Percentiles rank a stretch among this genome's conserved stretches.
These are phyloP conservation scores for Begonia fuchsioides DNA, from an alignment of 306 rosid species.

Conservation along the genomic window DNA sequence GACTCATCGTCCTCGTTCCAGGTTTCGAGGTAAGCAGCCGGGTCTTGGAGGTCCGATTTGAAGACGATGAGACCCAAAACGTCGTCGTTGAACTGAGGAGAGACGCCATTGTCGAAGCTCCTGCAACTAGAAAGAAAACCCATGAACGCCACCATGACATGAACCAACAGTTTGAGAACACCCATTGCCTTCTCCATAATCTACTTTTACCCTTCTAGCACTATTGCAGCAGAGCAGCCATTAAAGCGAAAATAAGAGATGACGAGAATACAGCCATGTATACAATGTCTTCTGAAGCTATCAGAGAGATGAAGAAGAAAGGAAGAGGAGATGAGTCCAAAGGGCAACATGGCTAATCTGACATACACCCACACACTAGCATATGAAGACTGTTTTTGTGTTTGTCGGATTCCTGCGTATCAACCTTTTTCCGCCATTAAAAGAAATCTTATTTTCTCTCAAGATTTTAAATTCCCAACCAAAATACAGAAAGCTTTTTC, in stretches of 20 bases:
- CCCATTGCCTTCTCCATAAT: background rate
- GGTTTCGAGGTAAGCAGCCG: constrained; percentile 43
- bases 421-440: too few relatives aligned
- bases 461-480: too few relatives aligned
- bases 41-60: constrained; percentile 69
- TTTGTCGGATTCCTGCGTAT: background rate
- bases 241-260: too few relatives aligned
- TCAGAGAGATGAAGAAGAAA: background rate
- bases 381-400: background rate
- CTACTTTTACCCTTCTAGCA: background rate
- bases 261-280: too few relatives aligned
- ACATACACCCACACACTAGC: background rate
- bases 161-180: background rate
- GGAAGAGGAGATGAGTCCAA: background rate
- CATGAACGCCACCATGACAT: background rate
- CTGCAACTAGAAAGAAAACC: background rate
- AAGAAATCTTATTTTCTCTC: too few relatives aligned
- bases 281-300: background rate
- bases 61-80: constrained; percentile 77
- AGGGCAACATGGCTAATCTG: background rate
- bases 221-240: too few relatives aligned
- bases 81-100: constrained; percentile 37
- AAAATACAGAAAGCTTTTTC: too few relatives aligned
- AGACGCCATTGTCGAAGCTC: background rate
- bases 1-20: constrained; percentile 79